Evolutionary conservation across 2,329 filamentous ascomycete genomes (phyloP).

Genomic region (Trichoderma sp.): DNA sequence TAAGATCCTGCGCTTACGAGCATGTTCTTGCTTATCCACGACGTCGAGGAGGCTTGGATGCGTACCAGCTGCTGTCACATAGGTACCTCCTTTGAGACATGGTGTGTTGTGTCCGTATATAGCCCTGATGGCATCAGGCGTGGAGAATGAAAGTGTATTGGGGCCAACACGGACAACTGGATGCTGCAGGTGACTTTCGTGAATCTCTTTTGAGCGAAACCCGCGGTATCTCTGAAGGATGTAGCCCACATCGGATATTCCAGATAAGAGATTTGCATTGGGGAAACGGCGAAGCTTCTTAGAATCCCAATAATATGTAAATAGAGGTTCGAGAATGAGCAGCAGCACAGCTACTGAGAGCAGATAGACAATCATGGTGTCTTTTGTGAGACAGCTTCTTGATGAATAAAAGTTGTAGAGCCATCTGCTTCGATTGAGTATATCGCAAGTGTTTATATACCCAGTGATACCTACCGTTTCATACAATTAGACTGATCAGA

Average conservation of each 20-base stretch:
- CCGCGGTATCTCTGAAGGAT: background rate
- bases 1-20: background rate
- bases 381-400: background rate
- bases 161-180: background rate
- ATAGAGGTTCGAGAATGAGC: background rate
- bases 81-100: background rate
- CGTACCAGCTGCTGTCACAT: background rate
- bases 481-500: background rate
- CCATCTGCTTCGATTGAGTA: background rate
- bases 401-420: background rate
- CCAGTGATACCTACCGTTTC: background rate
- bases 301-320: background rate
- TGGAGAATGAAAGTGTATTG: background rate
- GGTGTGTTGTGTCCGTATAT: background rate
- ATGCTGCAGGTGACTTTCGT: background rate
- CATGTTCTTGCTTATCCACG: background rate
- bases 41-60: background rate
- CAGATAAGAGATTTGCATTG: background rate
- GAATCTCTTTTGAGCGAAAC: background rate
- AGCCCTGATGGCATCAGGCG: background rate
- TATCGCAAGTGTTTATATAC: background rate
- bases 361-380: background rate
- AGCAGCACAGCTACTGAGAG: background rate
- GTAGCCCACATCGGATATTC: background rate
- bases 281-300: background rate